A percentile compares a stretch with the other conserved stretches of the same genome.
phyloP scores from a whole-genome alignment of 2,329 filamentous ascomycete species.

The Chaetothyriales sp. region DNA sequence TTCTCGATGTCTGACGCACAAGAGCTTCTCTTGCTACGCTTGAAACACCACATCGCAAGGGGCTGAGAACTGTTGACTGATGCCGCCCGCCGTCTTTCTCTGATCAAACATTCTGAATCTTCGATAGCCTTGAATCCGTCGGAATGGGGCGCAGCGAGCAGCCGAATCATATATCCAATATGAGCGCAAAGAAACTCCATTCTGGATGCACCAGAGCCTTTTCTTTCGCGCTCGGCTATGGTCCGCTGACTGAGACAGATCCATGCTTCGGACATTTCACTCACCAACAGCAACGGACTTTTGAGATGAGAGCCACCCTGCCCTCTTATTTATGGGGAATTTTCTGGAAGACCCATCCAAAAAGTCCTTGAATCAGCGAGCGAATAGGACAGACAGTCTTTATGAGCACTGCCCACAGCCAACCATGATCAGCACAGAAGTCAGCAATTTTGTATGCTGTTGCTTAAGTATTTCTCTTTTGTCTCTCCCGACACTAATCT shows the following conservation, averaged over 20 bases:
- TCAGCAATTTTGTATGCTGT: no score
- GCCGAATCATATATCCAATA: not conserved
- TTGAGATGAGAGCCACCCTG: not conserved
- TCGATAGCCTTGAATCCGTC: not conserved
- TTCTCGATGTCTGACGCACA: not conserved
- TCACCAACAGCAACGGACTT: not conserved
- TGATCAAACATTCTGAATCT: not conserved
- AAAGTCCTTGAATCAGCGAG: not conserved
- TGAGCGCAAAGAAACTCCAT: not conserved
- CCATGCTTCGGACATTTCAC: not conserved
- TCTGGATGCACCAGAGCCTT: not conserved
- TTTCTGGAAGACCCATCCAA: not conserved
- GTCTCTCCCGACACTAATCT: no score
- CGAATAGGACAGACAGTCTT: not conserved
- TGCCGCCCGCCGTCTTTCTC: not conserved
- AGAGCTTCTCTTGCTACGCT: not conserved
- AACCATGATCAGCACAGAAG: no score
- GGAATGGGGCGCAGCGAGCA: not conserved
- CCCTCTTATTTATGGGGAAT: not conserved
- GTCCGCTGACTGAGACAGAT: not conserved
- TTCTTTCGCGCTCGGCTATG: not conserved
- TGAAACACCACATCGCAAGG: not conserved
- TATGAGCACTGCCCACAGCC: not conserved
- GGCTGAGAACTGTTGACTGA: not conserved
- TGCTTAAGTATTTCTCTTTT: no score